A percentile compares a stretch with the other conserved stretches of the same genome.
Evolutionary conservation across 257 asterid genomes (phyloP).

Genomic region (Fraxinus americana): DNA sequence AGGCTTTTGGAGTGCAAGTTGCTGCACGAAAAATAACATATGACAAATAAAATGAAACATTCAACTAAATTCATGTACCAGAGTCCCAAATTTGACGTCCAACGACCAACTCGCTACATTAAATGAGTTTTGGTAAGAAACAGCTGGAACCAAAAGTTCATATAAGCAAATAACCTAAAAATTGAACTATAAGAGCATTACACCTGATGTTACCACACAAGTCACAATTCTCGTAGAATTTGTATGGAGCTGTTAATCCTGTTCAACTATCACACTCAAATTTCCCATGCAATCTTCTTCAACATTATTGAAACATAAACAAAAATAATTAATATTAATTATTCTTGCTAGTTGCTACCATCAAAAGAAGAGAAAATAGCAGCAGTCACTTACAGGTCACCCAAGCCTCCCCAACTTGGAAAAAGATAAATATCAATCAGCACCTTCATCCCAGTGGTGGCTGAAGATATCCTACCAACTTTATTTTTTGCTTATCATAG

Average conservation of each 20-base stretch:
- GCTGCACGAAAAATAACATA: background rate
- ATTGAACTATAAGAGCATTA: background rate
- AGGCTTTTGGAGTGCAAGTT: background rate
- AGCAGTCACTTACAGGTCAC: background rate
- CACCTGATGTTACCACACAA: background rate
- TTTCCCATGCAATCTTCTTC: background rate
- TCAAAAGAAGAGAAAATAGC: background rate
- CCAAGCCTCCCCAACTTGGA: background rate
- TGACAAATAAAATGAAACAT: background rate
- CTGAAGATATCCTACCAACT: background rate
- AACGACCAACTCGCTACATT: background rate
- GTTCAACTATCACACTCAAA: background rate
- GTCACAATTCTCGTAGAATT: background rate
- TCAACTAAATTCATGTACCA: background rate
- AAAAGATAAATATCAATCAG: background rate
- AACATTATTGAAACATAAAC: background rate
- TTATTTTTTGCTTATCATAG: background rate
- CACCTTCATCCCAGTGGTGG: background rate
- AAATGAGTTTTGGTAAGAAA: background rate
- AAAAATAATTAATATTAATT: background rate
- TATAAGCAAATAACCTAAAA: background rate
- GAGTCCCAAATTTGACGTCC: background rate
- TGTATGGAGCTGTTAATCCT: background rate
- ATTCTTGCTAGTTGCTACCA: background rate
- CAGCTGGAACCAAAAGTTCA: background rate